Evolutionary conservation across 2,329 filamentous ascomycete species (phyloP).

Genomic region (Taxawa tesnikishii): DNA sequence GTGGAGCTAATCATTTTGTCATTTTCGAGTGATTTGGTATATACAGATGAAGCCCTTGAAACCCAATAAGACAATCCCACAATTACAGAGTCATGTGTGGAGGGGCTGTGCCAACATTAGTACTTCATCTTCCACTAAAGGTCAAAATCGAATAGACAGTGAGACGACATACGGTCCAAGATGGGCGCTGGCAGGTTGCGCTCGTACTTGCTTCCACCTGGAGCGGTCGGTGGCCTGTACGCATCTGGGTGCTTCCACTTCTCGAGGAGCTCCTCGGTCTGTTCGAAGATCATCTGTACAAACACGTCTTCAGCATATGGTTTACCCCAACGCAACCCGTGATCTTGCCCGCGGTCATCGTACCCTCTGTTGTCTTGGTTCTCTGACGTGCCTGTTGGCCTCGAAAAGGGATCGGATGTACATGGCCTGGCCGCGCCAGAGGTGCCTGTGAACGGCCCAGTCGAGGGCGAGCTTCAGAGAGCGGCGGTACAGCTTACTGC

Average conservation of each 20-base stretch:
- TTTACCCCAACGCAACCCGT: neutral
- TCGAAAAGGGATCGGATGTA: slow-evolving; percentile 95
- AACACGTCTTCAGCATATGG: slow-evolving; percentile 8
- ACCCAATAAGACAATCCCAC: neutral
- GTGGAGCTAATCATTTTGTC: no score
- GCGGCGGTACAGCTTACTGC: slow-evolving; percentile 70
- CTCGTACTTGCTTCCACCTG: slow-evolving; percentile 95
- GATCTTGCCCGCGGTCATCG: slow-evolving; percentile 16
- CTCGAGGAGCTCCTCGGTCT: slow-evolving; percentile 78
- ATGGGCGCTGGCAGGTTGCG: slow-evolving; percentile 75
- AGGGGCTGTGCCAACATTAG: slow-evolving; percentile 27
- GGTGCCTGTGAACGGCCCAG: slow-evolving; percentile 83
- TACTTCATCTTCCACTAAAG: neutral
- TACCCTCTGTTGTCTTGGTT: slow-evolving; percentile 80
- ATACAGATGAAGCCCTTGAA: slow-evolving; percentile 7
- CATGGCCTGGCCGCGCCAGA: slow-evolving; percentile 92
- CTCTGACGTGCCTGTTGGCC: slow-evolving; percentile 72
- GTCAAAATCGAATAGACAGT: neutral
- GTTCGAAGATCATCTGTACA: slow-evolving; percentile 64
- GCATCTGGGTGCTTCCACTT: slow-evolving; percentile 98
- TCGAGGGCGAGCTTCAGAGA: slow-evolving; percentile 87
- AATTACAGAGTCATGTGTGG: slow-evolving; percentile 35
- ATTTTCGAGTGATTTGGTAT: no score
- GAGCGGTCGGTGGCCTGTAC: slow-evolving; percentile 77
- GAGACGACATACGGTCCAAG: slow-evolving; percentile 56